phyloP scores from a whole-genome alignment of 176 grass and related monocot species.

The Dactylis glomerata region DNA sequence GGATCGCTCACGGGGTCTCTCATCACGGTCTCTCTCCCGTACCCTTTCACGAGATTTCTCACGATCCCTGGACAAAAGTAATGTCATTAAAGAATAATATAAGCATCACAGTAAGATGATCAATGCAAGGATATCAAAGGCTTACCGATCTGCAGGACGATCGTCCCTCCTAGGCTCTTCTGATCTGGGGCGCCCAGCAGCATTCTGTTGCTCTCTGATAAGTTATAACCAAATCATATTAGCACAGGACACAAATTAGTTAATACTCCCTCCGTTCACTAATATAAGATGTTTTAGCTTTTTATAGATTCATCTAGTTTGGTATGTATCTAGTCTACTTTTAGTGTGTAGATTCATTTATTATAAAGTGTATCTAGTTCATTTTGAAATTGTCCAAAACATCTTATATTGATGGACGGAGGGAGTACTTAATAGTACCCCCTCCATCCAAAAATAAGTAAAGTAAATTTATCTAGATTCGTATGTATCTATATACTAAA shows the following conservation, averaged over 20 bases:
- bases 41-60: slow-evolving; percentile 58
- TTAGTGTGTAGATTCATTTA: no score
- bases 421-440: no score
- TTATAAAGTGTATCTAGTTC: no score
- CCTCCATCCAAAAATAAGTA: no score
- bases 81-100: not conserved
- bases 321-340: no score
- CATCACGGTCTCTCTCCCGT: slow-evolving; percentile 38
- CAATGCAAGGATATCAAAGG: slow-evolving; percentile 6
- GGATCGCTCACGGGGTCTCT: slow-evolving; percentile 32
- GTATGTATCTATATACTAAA: no score
- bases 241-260: not conserved
- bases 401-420: no score
- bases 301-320: no score
- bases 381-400: no score
- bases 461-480: no score
- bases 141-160: slow-evolving; percentile 48
- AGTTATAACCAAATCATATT: slow-evolving; percentile 25
- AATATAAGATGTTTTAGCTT: no score
- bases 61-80: slow-evolving; percentile 26
- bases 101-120: not conserved
- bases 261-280: no score
- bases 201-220: slow-evolving; percentile 54
- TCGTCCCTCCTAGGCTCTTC: slow-evolving; percentile 68
- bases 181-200: slow-evolving; percentile 37